phyloP scores from a whole-genome alignment of 345 rosid species.

The Populus nigra region DNA sequence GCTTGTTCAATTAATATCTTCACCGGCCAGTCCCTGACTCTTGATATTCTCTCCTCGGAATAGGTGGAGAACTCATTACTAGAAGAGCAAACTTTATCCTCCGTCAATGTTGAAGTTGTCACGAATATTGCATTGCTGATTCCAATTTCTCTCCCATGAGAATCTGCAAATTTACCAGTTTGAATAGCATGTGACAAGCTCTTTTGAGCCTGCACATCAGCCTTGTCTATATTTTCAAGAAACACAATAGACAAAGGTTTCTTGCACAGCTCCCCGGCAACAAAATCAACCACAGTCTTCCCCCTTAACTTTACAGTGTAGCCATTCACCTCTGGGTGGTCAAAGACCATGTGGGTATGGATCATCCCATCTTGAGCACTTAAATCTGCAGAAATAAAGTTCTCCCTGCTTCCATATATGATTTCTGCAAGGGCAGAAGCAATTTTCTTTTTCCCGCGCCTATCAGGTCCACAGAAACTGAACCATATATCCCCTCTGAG shows the following conservation, averaged over 20 bases:
- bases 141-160: conserved; percentile 51
- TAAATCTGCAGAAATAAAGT: conserved; percentile 48
- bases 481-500: conserved; percentile 55
- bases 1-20: conserved; percentile 30
- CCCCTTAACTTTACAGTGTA: conserved; percentile 41
- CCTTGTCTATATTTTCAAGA: conserved; percentile 62
- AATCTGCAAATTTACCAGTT: conserved; percentile 55
- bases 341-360: conserved; percentile 25
- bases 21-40: conserved; percentile 52
- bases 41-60: conserved; percentile 49
- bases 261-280: conserved; percentile 50
- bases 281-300: conserved; percentile 46
- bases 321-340: conserved; percentile 23
- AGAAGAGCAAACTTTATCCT: conserved; percentile 9
- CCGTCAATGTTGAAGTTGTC: conserved; percentile 23
- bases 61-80: conserved; percentile 24
- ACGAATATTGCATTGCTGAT: conserved; percentile 46
- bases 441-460: conserved; percentile 56
- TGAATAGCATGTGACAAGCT: conserved; percentile 52
- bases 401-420: conserved; percentile 45
- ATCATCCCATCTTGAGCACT: conserved; percentile 28
- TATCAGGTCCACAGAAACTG: conserved; percentile 69
- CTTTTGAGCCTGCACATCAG: conserved; percentile 42
- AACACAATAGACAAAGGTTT: conserved; percentile 51
- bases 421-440: conserved; percentile 62